Evolutionary conservation across 2,329 filamentous ascomycete species (phyloP), one percentile per base, ranked within the genome.

Genomic region (Trichoderma sp.): DNA sequence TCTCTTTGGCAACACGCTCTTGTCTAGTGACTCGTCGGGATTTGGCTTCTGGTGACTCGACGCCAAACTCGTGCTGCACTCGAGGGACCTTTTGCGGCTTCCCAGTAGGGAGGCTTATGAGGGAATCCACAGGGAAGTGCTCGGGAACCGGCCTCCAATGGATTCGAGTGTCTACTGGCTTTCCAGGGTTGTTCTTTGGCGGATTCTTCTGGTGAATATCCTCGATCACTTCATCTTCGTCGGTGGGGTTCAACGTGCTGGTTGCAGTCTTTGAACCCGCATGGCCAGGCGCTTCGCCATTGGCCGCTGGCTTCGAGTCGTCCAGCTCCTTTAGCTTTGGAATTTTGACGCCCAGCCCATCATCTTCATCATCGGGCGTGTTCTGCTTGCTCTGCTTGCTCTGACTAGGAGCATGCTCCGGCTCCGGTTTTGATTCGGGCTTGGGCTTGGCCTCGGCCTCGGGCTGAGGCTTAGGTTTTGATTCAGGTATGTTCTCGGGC

Each of bases 71-170:
- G 79, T 90, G 86, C 80, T 98, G 96, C 64, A 98, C 90, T 76
- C 86, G 89, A 2, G 94, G 93, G 18, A 98, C 91, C 3, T 86
- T 76, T 77, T 89, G 90, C 3, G 93, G 87, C 30, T 86, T 86
- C 56, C 90, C 93, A 1, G 89, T 91, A 2, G 96, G 96, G 34
- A 98, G 85, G 58, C 85, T 85, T 72, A 95, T 94, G 70, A 97
- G 84, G 21, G 92, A 91, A 72, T 90, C 88, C 3, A 98, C 82
- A 0, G 96, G 95, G 81, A 93, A 98, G 78, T 92, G 87, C 79
- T 97, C 94, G 3, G 86, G 83, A 74, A 89, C 86, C 80, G 91
- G 93, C 71, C 83, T 83, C 95, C 95, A 98, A 77, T 94, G 91
- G 34, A 90, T 81, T 56, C 77, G 77, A 3, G 66, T 72, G 8